These are phyloP conservation scores for Manihot esculenta DNA, from an alignment of 441 rosid species.

Conservation along the genomic window DNA sequence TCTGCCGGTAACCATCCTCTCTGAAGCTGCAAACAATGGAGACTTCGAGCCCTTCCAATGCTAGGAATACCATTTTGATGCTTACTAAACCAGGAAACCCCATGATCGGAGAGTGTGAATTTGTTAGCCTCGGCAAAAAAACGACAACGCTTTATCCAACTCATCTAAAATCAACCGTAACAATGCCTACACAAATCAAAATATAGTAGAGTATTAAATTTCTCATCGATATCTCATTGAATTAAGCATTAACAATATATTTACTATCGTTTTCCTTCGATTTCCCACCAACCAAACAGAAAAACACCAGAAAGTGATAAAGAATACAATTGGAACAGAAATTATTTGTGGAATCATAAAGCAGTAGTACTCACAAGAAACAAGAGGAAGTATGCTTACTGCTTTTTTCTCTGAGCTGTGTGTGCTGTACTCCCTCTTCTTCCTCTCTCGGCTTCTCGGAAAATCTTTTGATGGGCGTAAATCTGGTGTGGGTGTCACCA, in stretches of 20 bases:
- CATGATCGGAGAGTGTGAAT: background rate
- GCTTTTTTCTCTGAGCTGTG: background rate
- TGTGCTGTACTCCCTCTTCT: background rate
- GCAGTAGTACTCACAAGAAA: no score
- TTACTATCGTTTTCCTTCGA: background rate
- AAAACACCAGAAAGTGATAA: background rate
- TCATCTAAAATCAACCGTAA: slow-evolving; percentile 2
- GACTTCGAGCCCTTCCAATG: background rate
- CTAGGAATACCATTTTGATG: slow-evolving; percentile 6
- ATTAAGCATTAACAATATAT: background rate
- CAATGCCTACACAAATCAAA: background rate
- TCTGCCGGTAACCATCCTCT: background rate
- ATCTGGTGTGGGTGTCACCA: background rate
- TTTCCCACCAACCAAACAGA: slow-evolving; percentile 10
- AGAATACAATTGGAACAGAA: no score
- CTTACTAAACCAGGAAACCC: background rate
- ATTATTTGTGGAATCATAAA: no score
- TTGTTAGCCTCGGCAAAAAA: slow-evolving; percentile 12
- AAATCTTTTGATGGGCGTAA: background rate
- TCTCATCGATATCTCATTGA: background rate
- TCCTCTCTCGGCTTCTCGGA: background rate
- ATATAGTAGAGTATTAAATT: background rate
- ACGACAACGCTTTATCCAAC: slow-evolving; percentile 21
- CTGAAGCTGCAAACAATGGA: background rate
- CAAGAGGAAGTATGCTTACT: background rate